Conservation (phyloP, 2,329 filamentous ascomycete genomes). For the Phaeosphaeriaceae sp. region DNA sequence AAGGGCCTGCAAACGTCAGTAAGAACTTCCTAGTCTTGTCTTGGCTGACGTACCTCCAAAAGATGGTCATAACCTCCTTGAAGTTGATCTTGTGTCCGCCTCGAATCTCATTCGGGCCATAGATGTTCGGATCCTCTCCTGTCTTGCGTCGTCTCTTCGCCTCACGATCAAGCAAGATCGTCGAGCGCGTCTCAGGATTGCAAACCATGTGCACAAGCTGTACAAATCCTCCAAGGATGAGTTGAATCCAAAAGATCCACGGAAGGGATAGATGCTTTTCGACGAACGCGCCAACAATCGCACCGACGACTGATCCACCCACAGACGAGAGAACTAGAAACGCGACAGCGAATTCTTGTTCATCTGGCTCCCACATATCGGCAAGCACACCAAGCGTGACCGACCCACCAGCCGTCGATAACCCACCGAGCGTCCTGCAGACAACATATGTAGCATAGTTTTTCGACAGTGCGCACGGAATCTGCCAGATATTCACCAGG, state of each 20-base stretch:
- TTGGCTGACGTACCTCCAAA: slow-evolving; percentile 46
- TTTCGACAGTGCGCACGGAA: slow-evolving; percentile 53
- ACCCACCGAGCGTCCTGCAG: slow-evolving; percentile 59
- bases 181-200: slow-evolving; percentile 78
- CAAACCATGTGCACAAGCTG: slow-evolving; percentile 71
- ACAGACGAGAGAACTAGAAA: slow-evolving; percentile 66
- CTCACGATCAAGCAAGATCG: slow-evolving; percentile 76
- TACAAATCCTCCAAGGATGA: slow-evolving; percentile 75
- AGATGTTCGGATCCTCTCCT: slow-evolving; percentile 66
- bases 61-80: slow-evolving; percentile 57
- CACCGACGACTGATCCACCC: slow-evolving; percentile 62
- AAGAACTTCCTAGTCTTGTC: no score
- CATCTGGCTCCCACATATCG: slow-evolving; percentile 65
- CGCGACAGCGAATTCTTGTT: slow-evolving; percentile 66
- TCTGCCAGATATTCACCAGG: slow-evolving; percentile 63
- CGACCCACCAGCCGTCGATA: slow-evolving; percentile 68
- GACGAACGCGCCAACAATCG: slow-evolving; percentile 63
- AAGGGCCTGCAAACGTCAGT: slow-evolving; percentile 63
- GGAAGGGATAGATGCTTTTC: slow-evolving; percentile 63
- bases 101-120: slow-evolving; percentile 71
- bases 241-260: slow-evolving; percentile 79
- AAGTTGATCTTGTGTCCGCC: slow-evolving; percentile 49
- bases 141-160: slow-evolving; percentile 74
- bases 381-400: slow-evolving; percentile 71
- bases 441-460: slow-evolving; percentile 54